Base-by-base conservation (phyloP, 495 filamentous ascomycete species). In the Trichoderma virens region DNA sequence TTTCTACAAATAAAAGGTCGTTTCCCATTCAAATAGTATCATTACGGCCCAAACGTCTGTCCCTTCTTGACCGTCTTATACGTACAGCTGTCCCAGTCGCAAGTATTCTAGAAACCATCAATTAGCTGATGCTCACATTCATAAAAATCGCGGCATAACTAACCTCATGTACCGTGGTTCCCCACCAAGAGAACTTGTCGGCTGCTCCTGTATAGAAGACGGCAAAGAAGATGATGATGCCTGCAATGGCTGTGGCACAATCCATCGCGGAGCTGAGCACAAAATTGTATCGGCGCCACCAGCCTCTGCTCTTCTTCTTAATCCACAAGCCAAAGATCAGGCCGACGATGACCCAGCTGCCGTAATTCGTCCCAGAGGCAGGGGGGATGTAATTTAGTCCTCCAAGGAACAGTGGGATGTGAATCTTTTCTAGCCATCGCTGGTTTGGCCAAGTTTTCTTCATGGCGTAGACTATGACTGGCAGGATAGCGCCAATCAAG, bases 341-440 rank as follows among this genome's bases (percentile, higher is more conserved):
- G 66, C 79, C 79, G 64, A 81, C 78, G 31, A 81, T 69, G 18
- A 76, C 77, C 77, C 78, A 80, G 65, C 76, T 78, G 56, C 76
- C 78, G 62, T 81, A 80, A 65, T 80, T 81, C 62, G 79, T 81
- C 14, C 78, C 78, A n/a, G 78, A 80, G 5, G 77, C 79, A 65
- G 70, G 65, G 43, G 65, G 68, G 2, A 63, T 68, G 59, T 80
- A 78, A 64, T 73, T 75, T 18, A 77, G 79, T 20, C 79, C 79
- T 5, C 76, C 76, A 61, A 79, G 79, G 28, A 81, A 76, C 28
- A 80, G 68, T 2, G 78, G 79, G 76, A 76, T 78, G 65, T 80
- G 78, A 38, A 80, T 73, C 54, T 73, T 69, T 23, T 75, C 45
- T n/a, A 51, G 20, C 45, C 45, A 51, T n/a, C 45, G 45, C 45